Percentiles rank a stretch among this genome's conserved stretches.
Conservation (phyloP, 805 yeast genomes). For the Lachancea sp. region DNA sequence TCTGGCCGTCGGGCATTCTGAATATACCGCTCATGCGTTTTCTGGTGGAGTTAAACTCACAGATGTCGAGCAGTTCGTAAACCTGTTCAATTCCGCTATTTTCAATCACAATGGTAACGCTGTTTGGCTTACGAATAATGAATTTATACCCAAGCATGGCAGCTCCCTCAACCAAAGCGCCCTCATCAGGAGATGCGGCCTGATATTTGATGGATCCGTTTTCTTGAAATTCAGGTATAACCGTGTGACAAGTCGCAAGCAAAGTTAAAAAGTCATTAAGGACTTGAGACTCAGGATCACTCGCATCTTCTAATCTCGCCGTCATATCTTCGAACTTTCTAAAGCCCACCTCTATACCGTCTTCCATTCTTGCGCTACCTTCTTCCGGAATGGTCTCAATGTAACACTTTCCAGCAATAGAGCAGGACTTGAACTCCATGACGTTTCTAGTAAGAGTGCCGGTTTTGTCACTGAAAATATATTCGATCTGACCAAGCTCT, state of each 20-base stretch:
- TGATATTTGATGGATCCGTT: conserved; percentile 77
- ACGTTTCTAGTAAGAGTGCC: conserved; percentile 94
- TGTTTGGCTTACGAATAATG: conserved; percentile 75
- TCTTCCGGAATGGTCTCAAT: conserved; percentile 90
- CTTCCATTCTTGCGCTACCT: conserved; percentile 59
- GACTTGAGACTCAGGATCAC: conserved; percentile 39
- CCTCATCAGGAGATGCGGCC: conserved; percentile 99
- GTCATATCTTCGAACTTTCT: conserved; percentile 62
- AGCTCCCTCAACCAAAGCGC: conserved; percentile 96
- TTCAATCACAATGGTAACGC: conserved; percentile 57
- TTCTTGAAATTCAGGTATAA: conserved; percentile 78
- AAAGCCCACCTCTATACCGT: conserved; percentile 77
- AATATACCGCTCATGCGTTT: conserved; percentile 96
- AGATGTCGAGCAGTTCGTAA: conserved; percentile 78
- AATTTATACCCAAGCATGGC: conserved; percentile 82
- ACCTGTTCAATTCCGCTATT: conserved; percentile 45
- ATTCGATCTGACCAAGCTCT: conserved; percentile 94
- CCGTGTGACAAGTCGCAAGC: conserved; percentile 93
- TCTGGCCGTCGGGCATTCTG: conserved; percentile 88
- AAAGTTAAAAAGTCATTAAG: conserved; percentile 77
- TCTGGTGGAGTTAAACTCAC: conserved; percentile 96
- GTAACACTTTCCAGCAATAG: conserved; percentile 89
- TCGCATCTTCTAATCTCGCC: conserved; percentile 38
- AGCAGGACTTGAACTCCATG: conserved; percentile 92
- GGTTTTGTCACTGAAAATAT: conserved; percentile 93